Conservation (phyloP, 768 basidiomycete species). For the Suillus decipiens region DNA sequence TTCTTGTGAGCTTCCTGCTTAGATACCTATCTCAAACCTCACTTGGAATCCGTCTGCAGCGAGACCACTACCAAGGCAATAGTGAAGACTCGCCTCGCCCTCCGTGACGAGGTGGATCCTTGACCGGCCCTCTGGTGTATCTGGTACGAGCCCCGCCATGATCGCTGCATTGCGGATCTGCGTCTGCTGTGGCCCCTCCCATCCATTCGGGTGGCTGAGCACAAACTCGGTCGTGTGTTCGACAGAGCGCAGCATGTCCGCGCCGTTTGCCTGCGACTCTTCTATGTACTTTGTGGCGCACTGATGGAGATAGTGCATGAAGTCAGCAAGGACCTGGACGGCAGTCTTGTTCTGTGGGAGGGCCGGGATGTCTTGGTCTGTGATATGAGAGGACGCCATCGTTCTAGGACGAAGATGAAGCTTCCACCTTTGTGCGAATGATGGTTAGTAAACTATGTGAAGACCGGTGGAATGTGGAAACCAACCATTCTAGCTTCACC, state of each 20-base stretch:
- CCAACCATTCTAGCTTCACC: conserved; percentile 34
- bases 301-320: conserved; percentile 46
- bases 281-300: conserved; percentile 46
- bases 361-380: conserved; percentile 37
- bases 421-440: conserved; percentile 31
- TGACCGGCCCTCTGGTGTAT: conserved; percentile 36
- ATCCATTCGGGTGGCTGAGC: conserved; percentile 50
- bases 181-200: conserved; percentile 46
- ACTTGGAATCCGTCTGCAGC: conserved; percentile 31
- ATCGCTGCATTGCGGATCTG: conserved; percentile 47
- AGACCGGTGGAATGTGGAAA: background rate
- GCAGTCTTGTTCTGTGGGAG: conserved; percentile 46
- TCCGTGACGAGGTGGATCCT: conserved; percentile 50
- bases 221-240: conserved; percentile 45
- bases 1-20: conserved; percentile 1
- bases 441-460: conserved; percentile 13
- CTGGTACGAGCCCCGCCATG: conserved; percentile 40
- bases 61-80: conserved; percentile 41
- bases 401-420: conserved; percentile 35
- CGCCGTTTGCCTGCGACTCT: conserved; percentile 46
- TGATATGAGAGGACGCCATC: conserved; percentile 23
- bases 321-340: conserved; percentile 49
- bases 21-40: background rate
- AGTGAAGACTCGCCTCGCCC: conserved; percentile 56
- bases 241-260: conserved; percentile 43